Base-by-base conservation (phyloP, 305 asterid species). In the Solanum hybrid region DNA sequence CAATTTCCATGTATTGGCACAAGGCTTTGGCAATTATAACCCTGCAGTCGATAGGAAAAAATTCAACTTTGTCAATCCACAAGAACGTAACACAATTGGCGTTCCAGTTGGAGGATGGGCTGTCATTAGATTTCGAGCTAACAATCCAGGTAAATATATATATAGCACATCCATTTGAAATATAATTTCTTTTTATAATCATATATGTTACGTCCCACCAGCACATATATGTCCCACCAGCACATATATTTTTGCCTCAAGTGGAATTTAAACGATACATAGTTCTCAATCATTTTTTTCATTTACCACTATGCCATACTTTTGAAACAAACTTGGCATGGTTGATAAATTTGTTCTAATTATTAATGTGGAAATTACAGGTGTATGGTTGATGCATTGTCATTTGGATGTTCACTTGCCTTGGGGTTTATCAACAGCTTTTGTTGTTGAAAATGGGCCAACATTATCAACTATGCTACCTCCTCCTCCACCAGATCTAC, bases 371-470 rank as follows among this genome's bases (percentile, higher is more conserved):
- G 31, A 73, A 32, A 88, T 77, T 45, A 24, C 40, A 88, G 90
- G 87, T 31, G 87, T 88, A 78, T 88, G 90, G 90, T 34, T 88
- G 87, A 56, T 78, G 79, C 90, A 88, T 35, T 88, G 90, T 60
- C 90, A 88, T 78, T 79, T 88, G 66, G 90, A 88, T 79, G 90
- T 88, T 36, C 90, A 88, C 78, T 88, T 88, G 87, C 79, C 87
- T 4, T 78, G 87, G 90, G 90, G 87, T 22, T 78, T 88, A 38
- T 13, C 90, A 14, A 88, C 90, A 37, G 77, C 90, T 27, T 76
- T 88, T 35, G 87, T 78, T 78, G 87, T 88, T 78, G 90, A 88
- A 51, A 88, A 88, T 76, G 90, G 87, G 86, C 87, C 64, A 79
- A 88, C 90, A 69, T 86, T 19, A 64, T 88, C 87, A 56, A 77